Conservation (phyloP, 306 rosid genomes). For the Prunus davidiana region DNA sequence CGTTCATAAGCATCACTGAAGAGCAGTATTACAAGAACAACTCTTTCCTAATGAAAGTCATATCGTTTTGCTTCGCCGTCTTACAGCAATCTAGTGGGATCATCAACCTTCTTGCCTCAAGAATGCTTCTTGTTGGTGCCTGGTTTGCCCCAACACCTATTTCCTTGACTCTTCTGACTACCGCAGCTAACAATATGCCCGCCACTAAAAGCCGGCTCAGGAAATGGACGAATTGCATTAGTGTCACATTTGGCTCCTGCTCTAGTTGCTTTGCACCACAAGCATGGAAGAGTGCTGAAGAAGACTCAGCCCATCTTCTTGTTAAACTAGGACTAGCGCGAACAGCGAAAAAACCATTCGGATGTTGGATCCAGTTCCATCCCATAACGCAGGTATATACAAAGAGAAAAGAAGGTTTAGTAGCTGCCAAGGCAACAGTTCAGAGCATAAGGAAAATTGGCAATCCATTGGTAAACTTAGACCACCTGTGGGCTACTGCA, state of each 20-base stretch:
- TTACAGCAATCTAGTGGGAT: slow-evolving; percentile 48
- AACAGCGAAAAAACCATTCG: slow-evolving; percentile 42
- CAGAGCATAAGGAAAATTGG: slow-evolving; percentile 62
- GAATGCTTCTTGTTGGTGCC: slow-evolving; percentile 72
- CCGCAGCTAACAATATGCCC: slow-evolving; percentile 59
- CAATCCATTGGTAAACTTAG: slow-evolving; percentile 43
- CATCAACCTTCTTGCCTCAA: slow-evolving; percentile 49
- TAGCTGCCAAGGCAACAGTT: slow-evolving; percentile 60
- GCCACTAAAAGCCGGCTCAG: slow-evolving; percentile 35
- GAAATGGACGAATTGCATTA: slow-evolving; percentile 51
- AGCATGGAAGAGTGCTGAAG: slow-evolving; percentile 61
- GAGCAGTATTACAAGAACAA: slow-evolving; percentile 70
- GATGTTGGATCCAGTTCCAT: slow-evolving; percentile 78
- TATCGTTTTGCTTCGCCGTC: slow-evolving; percentile 49
- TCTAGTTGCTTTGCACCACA: slow-evolving; percentile 50
- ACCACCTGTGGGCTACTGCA: slow-evolving; percentile 85
- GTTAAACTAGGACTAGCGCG: slow-evolving; percentile 68
- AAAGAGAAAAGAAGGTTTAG: slow-evolving; percentile 61
- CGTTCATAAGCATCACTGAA: slow-evolving; percentile 50
- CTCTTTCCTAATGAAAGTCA: slow-evolving; percentile 67
- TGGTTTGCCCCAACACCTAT: slow-evolving; percentile 79
- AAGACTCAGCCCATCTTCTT: slow-evolving; percentile 67
- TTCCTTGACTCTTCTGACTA: slow-evolving; percentile 43
- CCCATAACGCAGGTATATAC: slow-evolving; percentile 63
- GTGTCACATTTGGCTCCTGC: slow-evolving; percentile 34